Evolutionary conservation across 352 stramenopile species (phyloP), one percentile per base, ranked within the genome.

Genomic region (Phytopythium sindhum): DNA sequence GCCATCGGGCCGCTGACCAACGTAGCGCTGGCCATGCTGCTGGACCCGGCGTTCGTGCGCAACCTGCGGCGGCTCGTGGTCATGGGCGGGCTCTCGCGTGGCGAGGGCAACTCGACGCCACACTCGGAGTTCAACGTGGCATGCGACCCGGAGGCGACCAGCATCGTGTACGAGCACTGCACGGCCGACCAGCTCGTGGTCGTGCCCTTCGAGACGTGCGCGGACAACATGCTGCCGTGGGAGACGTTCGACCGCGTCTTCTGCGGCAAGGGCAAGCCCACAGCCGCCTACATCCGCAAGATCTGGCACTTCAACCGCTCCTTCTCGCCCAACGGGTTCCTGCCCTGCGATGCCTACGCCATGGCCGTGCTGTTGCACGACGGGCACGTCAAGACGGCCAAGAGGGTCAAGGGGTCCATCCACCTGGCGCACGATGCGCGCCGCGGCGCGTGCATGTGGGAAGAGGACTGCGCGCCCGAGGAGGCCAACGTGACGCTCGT

Each of bases 111-210:
- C 70, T 59, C 81, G 45, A 92, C 83, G 35, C 52, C 72, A 26
- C 77, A 92, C 67, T 60, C 80, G 0, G 86, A 95, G 64, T 95
- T 91, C 62, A 95, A 95, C 66, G 81, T 91, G 21, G 80, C 74
- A 44, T 92, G 84, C 63, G 86, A 95, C 66, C 86, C 86, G 8
- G 86, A 95, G 65, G 86, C 86, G 1, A 88, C 84, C 19, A 68
- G 80, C 56, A 93, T 91, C 26, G 77, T 93, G 28, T 83, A 88
- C 48, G 64, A 88, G 67, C 77, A 93, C 68, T 84, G 80, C 69
- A 67, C 47, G 17, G 74, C 81, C 35, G 72, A 77, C 24, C 84
- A 93, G 65, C 70, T 93, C 26, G 60, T 79, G 24, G 76, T 92
- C 35, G 63, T 95, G 63, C 82, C 84, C 15, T 85, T 90, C 65